Base-by-base conservation (phyloP, 345 rosid species). In the Mallotus nudiflorus region DNA sequence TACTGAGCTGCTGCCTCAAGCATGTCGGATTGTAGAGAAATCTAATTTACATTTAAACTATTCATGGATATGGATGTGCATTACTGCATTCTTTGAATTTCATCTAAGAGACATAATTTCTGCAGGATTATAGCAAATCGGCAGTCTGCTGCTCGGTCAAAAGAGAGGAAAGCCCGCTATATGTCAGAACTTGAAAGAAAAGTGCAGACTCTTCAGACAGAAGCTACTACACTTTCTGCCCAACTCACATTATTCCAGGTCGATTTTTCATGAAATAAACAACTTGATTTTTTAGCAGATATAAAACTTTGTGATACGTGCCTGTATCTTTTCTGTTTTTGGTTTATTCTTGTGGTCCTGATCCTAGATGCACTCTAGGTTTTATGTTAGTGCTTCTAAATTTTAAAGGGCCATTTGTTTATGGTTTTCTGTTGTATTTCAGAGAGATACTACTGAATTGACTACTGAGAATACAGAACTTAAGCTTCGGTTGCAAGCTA, bases 381-480 rank as follows among this genome's bases (percentile, higher is more conserved):
- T 31, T 24, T 16, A 31, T n/a, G 1, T 40, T 11, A 42, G 42
- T 53, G 69, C 49, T 29, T 45, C 42, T 44, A 14, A 18, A 7
- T 24, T 28, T 40, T 39, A 0, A 13, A 18, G 6, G 12, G 31
- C 49, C 50, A 44, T 29, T 50, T 27, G 35, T 29, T 48, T 35
- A 20, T 19, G 33, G 13, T 69, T 54, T 78, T 69, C 37, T 74
- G 59, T 67, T 69, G 71, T 70, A 40, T 75, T 78, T 31, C 78
- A 91, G 98, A 91, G 97, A 79, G 96, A 94, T 81, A 88, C 96
- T 15, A 80, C 86, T 33, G 91, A 89, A 69, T 80, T 91, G 83
- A 82, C 79, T 65, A 72, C 89, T 70, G 98, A 94, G 80, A 94
- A 91, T 78, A 82, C 91, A 71, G 98, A 95, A 79, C 95, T 91